Conservation (phyloP, 2,329 filamentous ascomycete genomes). For the Magnaporthales sp. region DNA sequence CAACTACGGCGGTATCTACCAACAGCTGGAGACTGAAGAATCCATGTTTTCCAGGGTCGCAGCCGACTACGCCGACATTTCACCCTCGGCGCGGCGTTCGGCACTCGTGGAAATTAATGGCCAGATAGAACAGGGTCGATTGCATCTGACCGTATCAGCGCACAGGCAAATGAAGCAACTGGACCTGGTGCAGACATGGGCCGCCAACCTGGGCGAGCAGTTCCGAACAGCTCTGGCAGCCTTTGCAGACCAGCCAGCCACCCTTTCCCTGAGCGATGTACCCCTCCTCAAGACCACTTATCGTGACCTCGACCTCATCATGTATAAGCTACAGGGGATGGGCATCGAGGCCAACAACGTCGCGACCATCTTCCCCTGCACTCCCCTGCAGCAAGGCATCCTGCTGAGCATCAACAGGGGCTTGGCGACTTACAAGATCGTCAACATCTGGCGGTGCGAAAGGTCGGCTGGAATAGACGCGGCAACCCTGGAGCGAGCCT, state of each 20-base stretch:
- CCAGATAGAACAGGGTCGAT: not conserved
- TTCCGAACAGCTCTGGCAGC: not conserved
- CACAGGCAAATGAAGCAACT: not conserved
- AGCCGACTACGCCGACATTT: not conserved
- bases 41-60: not conserved
- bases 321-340: not conserved
- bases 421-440: conserved; percentile 10
- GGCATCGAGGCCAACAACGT: conserved; percentile 15
- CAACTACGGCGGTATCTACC: not conserved
- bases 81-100: not conserved
- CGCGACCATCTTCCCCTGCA: conserved; percentile 30
- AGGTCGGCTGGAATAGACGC: not conserved
- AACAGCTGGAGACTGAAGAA: not conserved
- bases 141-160: not conserved
- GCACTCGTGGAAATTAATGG: not conserved
- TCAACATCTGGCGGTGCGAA: conserved; percentile 6
- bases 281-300: not conserved
- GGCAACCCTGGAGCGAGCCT: conserved; percentile 1
- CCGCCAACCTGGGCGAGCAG: not conserved
- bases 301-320: not conserved
- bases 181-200: not conserved
- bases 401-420: conserved; percentile 7
- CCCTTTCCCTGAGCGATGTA: not conserved
- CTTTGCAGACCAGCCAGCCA: not conserved
- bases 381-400: conserved; percentile 20